Evolutionary conservation across 2,329 filamentous ascomycete genomes (phyloP), one percentile per base, ranked within the genome.

Genomic region (Tolypocladium tropicale): DNA sequence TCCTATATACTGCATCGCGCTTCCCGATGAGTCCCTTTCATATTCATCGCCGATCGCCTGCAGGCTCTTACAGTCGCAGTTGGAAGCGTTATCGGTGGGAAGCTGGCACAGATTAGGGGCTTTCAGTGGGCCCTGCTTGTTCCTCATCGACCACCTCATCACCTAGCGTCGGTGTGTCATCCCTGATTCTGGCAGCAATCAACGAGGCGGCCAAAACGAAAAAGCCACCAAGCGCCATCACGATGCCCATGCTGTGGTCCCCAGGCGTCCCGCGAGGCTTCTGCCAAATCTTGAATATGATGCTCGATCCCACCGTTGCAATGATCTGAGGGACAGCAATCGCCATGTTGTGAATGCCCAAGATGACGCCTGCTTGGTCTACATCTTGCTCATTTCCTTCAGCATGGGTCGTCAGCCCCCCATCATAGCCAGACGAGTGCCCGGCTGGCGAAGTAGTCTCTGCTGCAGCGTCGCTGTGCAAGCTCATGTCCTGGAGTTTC

Each of bases 281-380:
- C 74, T 97, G 92, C 65, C 93, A 81, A 43, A 86, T 75, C 66
- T 84, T 86, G 75, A 97, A 97, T 59, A 97, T 88, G 58, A 88
- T 76, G 66, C 88, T 91, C 58, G 89, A 93, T 28, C 88, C 84
- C 32, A 96, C 74, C 6, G 91, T 96, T 12, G 93, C 91, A 55
- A 96, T 80, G 58, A 96, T 92, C 68, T 97, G 93, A 1, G 93
- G 93, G 6, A 90, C 85, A 1, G 92, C 90, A 62, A 97, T 89
- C 18, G 92, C 87, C 74, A 97, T 93, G 70, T 97, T 97, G 76
- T 97, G 93, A 55, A 97, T 91, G 10, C 93, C 93, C 2, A 97
- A 80, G 49, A 97, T 90, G 43, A 96, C 88, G 46, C 93, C 91
- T 5, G 91, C 90, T 67, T 94, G 88, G 64, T 92, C 88, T 2